phyloP scores from a whole-genome alignment of 2,329 filamentous ascomycete species.

The Magnaporthiopsis incrustans region DNA sequence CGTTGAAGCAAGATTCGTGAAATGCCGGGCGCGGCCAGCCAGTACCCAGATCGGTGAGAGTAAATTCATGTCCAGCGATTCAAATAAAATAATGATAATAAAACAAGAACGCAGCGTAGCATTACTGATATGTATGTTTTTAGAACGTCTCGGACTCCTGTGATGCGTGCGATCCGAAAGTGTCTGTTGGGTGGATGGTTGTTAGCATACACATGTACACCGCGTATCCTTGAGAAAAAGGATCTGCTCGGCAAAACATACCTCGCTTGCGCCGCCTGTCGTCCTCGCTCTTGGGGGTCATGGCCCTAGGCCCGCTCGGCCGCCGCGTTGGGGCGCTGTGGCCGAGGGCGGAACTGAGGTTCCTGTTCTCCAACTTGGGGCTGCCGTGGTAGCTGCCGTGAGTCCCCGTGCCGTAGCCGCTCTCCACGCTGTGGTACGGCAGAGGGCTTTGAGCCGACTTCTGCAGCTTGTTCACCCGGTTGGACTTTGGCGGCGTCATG shows the following conservation, averaged over 20 bases:
- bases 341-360: slow-evolving; percentile 44
- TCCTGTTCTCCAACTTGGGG: slow-evolving; percentile 49
- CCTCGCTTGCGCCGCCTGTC: slow-evolving; percentile 50
- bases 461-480: slow-evolving; percentile 41
- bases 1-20: background rate
- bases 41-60: background rate
- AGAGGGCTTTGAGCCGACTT: slow-evolving; percentile 40
- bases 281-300: slow-evolving; percentile 48
- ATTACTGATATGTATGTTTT: slow-evolving; percentile 13
- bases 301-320: slow-evolving; percentile 51
- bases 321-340: slow-evolving; percentile 42
- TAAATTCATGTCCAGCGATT: background rate
- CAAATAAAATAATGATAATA: background rate
- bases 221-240: background rate
- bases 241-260: slow-evolving; percentile 19
- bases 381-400: slow-evolving; percentile 40
- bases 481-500: slow-evolving; percentile 37
- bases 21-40: background rate
- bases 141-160: slow-evolving; percentile 49
- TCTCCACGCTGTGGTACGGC: slow-evolving; percentile 49
- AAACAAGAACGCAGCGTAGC: background rate
- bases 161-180: slow-evolving; percentile 43
- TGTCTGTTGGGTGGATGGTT: slow-evolving; percentile 28
- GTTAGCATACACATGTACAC: background rate
- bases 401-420: slow-evolving; percentile 40